These are phyloP conservation scores for Paramecium octaurelia DNA, from an alignment of 73 alveolate genomes.

Conservation along the genomic window DNA sequence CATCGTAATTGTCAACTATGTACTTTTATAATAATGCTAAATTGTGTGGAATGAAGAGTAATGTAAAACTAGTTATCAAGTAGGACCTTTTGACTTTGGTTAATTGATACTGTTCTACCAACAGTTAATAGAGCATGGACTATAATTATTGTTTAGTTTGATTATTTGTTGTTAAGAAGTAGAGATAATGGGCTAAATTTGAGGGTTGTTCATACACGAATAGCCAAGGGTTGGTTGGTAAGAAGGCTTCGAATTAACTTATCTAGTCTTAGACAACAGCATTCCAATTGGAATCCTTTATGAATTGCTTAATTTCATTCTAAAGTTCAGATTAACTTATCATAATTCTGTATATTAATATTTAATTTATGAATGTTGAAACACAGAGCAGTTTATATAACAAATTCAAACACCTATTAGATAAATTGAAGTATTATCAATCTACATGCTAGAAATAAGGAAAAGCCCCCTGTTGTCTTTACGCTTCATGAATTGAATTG, in stretches of 20 bases:
- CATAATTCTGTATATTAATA: background rate
- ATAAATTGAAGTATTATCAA: background rate
- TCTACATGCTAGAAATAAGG: background rate
- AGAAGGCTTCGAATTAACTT: background rate
- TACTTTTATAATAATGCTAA: background rate
- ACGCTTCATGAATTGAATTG: constrained; percentile 9
- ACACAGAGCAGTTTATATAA: background rate
- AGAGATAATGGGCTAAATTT: background rate
- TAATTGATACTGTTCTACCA: constrained; percentile 6
- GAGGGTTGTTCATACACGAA: background rate
- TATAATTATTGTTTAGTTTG: background rate
- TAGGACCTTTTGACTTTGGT: background rate
- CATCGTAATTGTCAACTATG: constrained; percentile 19
- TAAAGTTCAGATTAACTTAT: background rate
- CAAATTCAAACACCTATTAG: background rate
- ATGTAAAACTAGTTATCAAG: background rate
- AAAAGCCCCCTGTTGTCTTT: background rate
- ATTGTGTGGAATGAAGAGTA: background rate
- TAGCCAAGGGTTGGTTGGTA: constrained; percentile 21
- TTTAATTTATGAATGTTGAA: background rate
- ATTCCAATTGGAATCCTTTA: constrained; percentile 2
- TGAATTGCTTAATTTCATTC: constrained; percentile 27
- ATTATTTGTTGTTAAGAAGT: background rate
- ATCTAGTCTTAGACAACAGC: background rate
- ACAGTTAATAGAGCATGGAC: background rate